Conservation (phyloP, 192 early-diverging fungal genomes). For the Coemansia nantahalensis region DNA sequence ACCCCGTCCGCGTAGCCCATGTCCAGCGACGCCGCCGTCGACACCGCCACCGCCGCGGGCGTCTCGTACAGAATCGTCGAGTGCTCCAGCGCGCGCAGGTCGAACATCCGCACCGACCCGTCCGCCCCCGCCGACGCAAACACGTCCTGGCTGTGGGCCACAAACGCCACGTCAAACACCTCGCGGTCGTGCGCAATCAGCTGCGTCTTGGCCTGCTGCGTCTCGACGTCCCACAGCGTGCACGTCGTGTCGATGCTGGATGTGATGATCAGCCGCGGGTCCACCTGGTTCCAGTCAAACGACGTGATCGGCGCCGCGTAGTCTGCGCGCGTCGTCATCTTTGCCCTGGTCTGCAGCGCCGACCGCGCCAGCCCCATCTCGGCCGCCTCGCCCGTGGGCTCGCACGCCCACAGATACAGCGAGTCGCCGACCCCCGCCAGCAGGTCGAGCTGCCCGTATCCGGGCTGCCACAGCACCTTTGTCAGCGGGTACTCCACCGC, state of each 20-base stretch:
- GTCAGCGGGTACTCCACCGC: conserved; percentile 87
- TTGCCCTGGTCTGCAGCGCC: conserved; percentile 37
- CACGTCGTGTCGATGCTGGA: conserved; percentile 99
- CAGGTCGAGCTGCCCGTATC: conserved; percentile 58
- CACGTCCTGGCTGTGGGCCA: conserved; percentile 73
- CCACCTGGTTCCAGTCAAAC: conserved; percentile 95
- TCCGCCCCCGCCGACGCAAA: conserved; percentile 99
- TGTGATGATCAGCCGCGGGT: conserved; percentile 84
- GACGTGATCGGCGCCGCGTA: conserved; percentile 89
- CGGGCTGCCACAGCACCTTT: conserved; percentile 80
- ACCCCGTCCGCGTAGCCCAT: conserved; percentile 13
- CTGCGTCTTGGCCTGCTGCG: conserved; percentile 96
- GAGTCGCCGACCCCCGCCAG: conserved; percentile 88
- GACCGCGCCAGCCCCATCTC: conserved; percentile 33
- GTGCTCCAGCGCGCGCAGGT: conserved; percentile 93
- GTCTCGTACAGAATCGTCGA: conserved; percentile 98
- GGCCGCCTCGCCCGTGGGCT: conserved; percentile 50
- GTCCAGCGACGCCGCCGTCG: conserved; percentile 14
- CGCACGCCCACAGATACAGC: conserved; percentile 85
- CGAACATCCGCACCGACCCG: conserved; percentile 96
- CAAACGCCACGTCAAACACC: conserved; percentile 98
- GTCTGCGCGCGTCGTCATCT: conserved; percentile 61
- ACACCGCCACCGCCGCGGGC: conserved; percentile 44
- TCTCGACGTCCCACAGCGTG: conserved; percentile 97
- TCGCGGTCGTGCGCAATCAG: conserved; percentile 98